Evolutionary conservation across 106 monocot species (phyloP).

Genomic region (Allium fistulosum): DNA sequence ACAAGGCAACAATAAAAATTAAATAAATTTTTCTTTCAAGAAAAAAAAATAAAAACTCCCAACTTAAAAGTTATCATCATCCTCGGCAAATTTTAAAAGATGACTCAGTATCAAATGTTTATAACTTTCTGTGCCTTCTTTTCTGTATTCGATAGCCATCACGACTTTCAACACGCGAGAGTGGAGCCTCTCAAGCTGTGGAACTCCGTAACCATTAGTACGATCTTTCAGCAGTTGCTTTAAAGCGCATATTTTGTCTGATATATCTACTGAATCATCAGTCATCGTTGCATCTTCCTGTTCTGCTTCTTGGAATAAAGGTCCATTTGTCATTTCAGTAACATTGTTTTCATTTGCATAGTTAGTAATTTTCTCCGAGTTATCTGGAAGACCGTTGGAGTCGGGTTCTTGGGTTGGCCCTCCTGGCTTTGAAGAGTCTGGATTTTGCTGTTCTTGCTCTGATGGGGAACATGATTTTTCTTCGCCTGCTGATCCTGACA

Average conservation of each 20-base stretch:
- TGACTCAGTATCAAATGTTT: constrained; percentile 52
- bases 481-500: constrained; percentile 26
- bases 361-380: constrained; percentile 6
- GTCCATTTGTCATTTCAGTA: neutral
- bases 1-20: neutral
- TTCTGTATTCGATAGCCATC: constrained; percentile 30
- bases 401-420: constrained; percentile 24
- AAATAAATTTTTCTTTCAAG: neutral
- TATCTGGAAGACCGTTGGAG: constrained; percentile 13
- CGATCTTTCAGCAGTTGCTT: constrained; percentile 49
- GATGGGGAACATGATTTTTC: constrained; percentile 24
- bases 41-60: too few species aligned
- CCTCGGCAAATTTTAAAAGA: constrained; percentile 64
- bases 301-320: neutral
- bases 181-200: constrained; percentile 85
- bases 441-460: constrained; percentile 34
- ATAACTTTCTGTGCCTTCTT: constrained; percentile 24
- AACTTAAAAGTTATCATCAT: constrained; percentile 61
- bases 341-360: neutral
- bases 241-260: constrained; percentile 23
- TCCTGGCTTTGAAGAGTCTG: constrained; percentile 13
- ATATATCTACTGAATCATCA: constrained; percentile 22
- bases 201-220: constrained; percentile 47
- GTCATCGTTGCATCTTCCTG: constrained; percentile 7
- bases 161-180: constrained; percentile 50